Conservation (phyloP, 1,139 yeast species). For the Hemisphaericaspora lyxosophila region DNA sequence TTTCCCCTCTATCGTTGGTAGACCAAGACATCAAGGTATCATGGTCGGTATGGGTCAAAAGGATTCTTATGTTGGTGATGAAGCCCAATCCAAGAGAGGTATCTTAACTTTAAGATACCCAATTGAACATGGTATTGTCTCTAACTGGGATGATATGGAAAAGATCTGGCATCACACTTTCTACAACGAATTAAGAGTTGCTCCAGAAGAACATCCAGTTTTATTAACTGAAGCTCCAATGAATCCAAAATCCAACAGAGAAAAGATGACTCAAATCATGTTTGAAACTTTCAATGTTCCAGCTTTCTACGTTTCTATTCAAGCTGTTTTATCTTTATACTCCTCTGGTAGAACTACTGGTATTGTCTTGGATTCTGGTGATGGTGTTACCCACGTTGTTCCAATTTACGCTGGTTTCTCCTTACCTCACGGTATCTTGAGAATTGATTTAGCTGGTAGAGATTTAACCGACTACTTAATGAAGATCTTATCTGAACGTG, state of each 20-base stretch:
- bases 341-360: constrained; percentile 99
- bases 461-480: constrained; percentile 98
- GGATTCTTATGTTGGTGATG: constrained; percentile 99
- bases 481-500: constrained; percentile 98
- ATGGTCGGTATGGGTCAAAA: constrained; percentile 99
- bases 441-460: constrained; percentile 99
- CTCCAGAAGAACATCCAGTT: constrained; percentile 99
- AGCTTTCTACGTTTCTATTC: constrained; percentile 97
- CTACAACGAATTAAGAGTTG: constrained; percentile 97
- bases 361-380: constrained; percentile 99
- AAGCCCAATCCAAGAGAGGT: constrained; percentile 99
- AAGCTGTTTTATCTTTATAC: constrained; percentile 96
- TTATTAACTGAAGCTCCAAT: constrained; percentile 98
- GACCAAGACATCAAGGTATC: constrained; percentile 99
- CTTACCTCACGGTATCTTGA: constrained; percentile 96
- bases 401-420: constrained; percentile 99
- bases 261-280: constrained; percentile 98
- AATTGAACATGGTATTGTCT: constrained; percentile 99
- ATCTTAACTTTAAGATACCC: constrained; percentile 98
- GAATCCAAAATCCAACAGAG: constrained; percentile 99
- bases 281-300: constrained; percentile 99
- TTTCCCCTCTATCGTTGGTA: constrained; percentile 99
- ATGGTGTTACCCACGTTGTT: constrained; percentile 99
- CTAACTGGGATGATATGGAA: constrained; percentile 99
- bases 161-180: constrained; percentile 99